Evolutionary conservation across 306 rosid genomes (phyloP).

Genomic region (Hippophae tibetana): DNA sequence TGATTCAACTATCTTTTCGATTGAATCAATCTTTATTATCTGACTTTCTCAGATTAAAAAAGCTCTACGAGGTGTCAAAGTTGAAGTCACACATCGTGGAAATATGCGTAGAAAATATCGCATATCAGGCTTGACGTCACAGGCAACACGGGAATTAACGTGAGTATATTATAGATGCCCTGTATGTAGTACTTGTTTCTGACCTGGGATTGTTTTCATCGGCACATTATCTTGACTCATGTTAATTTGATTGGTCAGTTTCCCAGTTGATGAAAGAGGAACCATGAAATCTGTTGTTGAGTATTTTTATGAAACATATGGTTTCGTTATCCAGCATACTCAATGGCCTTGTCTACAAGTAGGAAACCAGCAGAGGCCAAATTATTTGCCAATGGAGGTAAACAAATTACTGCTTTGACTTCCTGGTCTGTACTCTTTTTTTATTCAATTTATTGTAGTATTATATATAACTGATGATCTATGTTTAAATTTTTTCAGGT

Average conservation of each 20-base stretch:
- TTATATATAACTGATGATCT: too few species aligned
- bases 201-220: background rate
- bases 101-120: constrained; percentile 92
- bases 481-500: constrained; percentile 37
- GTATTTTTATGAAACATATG: constrained; percentile 82
- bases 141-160: constrained; percentile 90
- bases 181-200: background rate
- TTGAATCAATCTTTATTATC: too few species aligned
- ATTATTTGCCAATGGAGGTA: constrained; percentile 97
- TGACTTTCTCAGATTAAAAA: constrained; percentile 54
- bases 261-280: constrained; percentile 91
- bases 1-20: too few species aligned
- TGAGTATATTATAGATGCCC: constrained; percentile 20
- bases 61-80: constrained; percentile 90
- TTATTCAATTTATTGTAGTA: too few species aligned
- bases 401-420: background rate
- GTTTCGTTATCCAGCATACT: constrained; percentile 69
- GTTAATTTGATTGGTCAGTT: constrained; percentile 33
- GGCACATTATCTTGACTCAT: constrained; percentile 7
- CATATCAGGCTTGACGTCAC: constrained; percentile 81
- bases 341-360: constrained; percentile 99
- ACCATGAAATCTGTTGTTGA: constrained; percentile 92
- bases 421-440: too few species aligned
- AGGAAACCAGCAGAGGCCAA: constrained; percentile 85
- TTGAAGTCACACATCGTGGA: constrained; percentile 94